Percentiles rank a stretch among this genome's conserved stretches.
Conservation (phyloP, 371 early-diverging fungal species). For the Mucor racemosus region DNA sequence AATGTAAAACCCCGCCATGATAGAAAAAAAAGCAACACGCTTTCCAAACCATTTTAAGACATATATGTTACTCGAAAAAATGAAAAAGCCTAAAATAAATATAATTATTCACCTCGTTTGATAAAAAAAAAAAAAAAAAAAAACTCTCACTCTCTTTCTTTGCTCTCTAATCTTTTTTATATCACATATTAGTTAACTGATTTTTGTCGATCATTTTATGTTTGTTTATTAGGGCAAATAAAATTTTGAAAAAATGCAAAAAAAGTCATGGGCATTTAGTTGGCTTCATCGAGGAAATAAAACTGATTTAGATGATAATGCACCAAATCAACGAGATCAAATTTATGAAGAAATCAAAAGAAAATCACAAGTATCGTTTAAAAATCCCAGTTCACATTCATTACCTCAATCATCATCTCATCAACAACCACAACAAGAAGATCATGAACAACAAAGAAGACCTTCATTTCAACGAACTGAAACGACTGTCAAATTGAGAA, state of each 20-base stretch:
- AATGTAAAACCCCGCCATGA: neutral
- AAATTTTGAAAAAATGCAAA: neutral
- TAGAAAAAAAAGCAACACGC: neutral
- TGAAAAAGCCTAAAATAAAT: neutral
- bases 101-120: conserved; percentile 10
- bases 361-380: neutral
- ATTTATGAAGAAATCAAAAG: conserved; percentile 8
- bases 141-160: neutral
- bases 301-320: neutral
- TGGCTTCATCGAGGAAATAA: conserved; percentile 4
- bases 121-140: neutral
- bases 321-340: conserved; percentile 5
- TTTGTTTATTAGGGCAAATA: neutral
- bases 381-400: neutral
- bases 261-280: neutral
- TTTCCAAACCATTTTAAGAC: conserved; percentile 7
- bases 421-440: neutral
- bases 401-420: no score
- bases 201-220: neutral
- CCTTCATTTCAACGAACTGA: conserved; percentile 14
- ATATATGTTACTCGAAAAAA: conserved; percentile 8
- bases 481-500: conserved; percentile 41
- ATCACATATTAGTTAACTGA: neutral
- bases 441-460: neutral
- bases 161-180: neutral